Base-by-base conservation (phyloP, 2,329 filamentous ascomycete species). In the Trichoderma atroviride region DNA sequence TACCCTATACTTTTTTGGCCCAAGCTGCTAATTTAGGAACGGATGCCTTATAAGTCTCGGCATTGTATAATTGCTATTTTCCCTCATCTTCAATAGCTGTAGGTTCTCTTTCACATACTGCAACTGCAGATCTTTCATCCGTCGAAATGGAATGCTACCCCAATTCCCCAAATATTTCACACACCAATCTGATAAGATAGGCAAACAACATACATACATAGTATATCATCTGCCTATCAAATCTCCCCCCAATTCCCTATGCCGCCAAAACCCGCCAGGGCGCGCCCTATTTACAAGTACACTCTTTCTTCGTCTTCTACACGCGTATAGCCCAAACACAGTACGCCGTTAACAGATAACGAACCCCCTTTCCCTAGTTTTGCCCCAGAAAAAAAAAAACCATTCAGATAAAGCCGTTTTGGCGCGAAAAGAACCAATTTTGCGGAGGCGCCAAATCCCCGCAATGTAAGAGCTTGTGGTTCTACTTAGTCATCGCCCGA, bases 401-500 rank as follows among this genome's bases (percentile, higher is more conserved):
- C 19, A 31, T 14, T 10, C 19, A 58, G 11, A 37, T 35, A 37
- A 19, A 60, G 58, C 58, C 37, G 24, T 60, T 60, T 60, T 47
- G 37, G 58, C 58, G 37, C 19, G 47, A 4, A 22, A 50, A 50
- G 22, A 50, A 24, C 19, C 27, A 22, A 31, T 43, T 60, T 60
- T 60, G 37, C 58, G 58, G 58, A 60, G 58, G 58, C 58, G 37
- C 47, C 22, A 22, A 40, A 60, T 60, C 58, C 58, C 58, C 58
- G 24, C 58, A 43, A 60, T 60, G 58, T 60, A 43, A 47, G 24
- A 60, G 37, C 35, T 43, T 19, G 35, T 29, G 58, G 35, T 13
- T n/a, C 14, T 22, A 43, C 58, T 60, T 60, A 60, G 58, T 60
- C n/a, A 60, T 60, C 31, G 53, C 35, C 31, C 24, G 14, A 22